These are phyloP conservation scores for Umbelopsis ramanniana DNA, from an alignment of 192 early-diverging fungal species.

Conservation along the genomic window DNA sequence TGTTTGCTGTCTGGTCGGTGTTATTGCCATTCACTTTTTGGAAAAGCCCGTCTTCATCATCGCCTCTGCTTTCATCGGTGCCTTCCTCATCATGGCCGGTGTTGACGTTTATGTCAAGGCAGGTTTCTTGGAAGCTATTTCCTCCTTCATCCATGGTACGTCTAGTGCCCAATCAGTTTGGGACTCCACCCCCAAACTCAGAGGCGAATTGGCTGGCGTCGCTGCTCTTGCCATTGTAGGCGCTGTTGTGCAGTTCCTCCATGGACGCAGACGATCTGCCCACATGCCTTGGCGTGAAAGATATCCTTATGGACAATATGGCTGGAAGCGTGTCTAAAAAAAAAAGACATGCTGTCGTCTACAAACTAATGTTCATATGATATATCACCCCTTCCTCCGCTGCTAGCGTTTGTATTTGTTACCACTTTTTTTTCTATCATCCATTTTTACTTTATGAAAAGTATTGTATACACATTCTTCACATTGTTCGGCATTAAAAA, in stretches of 20 bases:
- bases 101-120: slow-evolving; percentile 83
- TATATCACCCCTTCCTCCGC: background rate
- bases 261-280: slow-evolving; percentile 44
- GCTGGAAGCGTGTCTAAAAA: slow-evolving; percentile 38
- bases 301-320: slow-evolving; percentile 29
- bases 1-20: slow-evolving; percentile 61
- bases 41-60: slow-evolving; percentile 71
- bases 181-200: slow-evolving; percentile 53
- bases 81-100: slow-evolving; percentile 79
- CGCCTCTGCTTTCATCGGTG: slow-evolving; percentile 75
- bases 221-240: slow-evolving; percentile 68
- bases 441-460: slow-evolving; percentile 8
- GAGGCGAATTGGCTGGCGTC: slow-evolving; percentile 73
- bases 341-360: background rate
- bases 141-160: slow-evolving; percentile 56
- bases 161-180: slow-evolving; percentile 31
- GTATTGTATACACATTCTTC: slow-evolving; percentile 19
- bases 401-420: too few species aligned
- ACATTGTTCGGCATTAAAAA: background rate
- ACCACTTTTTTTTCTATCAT: background rate
- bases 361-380: background rate
- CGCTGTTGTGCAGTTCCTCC: slow-evolving; percentile 66
- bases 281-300: slow-evolving; percentile 26
- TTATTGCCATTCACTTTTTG: slow-evolving; percentile 65
- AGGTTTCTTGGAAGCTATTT: slow-evolving; percentile 69